phyloP scores from a whole-genome alignment of 192 early-diverging fungal genomes.

The Thamnidium elegans region DNA sequence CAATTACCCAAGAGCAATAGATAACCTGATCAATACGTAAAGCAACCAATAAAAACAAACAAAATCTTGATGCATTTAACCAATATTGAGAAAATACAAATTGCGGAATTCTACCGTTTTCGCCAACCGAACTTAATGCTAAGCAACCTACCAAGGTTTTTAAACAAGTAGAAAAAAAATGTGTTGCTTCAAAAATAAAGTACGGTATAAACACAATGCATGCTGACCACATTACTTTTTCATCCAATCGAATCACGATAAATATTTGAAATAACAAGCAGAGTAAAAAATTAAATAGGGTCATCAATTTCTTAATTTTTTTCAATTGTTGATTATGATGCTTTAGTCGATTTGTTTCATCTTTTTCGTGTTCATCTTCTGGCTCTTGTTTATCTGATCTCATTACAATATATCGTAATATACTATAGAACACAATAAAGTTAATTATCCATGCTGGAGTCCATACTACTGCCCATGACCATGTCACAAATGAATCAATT shows the following conservation, averaged over 20 bases:
- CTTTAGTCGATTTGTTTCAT: conserved; percentile 15
- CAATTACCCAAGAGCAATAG: conserved; percentile 58
- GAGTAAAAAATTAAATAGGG: conserved; percentile 46
- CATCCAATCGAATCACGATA: conserved; percentile 70
- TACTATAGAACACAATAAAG: conserved; percentile 32
- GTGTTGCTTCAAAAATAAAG: conserved; percentile 73
- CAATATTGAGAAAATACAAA: conserved; percentile 56
- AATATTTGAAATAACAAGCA: conserved; percentile 73
- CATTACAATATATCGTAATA: conserved; percentile 24
- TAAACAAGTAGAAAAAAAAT: conserved; percentile 45
- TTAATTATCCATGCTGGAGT: conserved; percentile 82
- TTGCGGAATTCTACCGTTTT: neutral
- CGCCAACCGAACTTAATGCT: conserved; percentile 5
- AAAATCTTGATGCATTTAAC: conserved; percentile 64
- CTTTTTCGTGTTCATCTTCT: conserved; percentile 37
- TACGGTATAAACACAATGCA: conserved; percentile 77
- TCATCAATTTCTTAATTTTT: neutral
- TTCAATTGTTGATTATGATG: neutral
- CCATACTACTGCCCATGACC: conserved; percentile 76
- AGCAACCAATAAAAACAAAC: conserved; percentile 65
- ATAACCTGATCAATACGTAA: conserved; percentile 55
- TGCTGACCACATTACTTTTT: conserved; percentile 56
- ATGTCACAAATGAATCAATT: conserved; percentile 66
- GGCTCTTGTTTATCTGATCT: conserved; percentile 43
- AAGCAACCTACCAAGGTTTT: conserved; percentile 5